Base-by-base conservation (phyloP, 768 basidiomycete species). In the Clathrus columnatus region DNA sequence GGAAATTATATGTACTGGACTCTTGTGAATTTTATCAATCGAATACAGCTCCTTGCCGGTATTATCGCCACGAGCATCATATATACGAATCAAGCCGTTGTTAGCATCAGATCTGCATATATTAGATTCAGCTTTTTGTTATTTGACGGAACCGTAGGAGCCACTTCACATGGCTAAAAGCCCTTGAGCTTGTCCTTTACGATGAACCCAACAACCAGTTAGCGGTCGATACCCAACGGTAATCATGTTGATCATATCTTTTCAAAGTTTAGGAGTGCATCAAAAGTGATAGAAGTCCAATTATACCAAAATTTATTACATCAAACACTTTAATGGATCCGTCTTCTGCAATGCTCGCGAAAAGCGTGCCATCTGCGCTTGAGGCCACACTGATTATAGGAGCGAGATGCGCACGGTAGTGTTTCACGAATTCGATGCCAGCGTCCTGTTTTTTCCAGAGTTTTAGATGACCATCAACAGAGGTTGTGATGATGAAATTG, bases 221-320 rank as follows among this genome's bases (percentile, higher is more conserved):
- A 85, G 84, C 8, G 96, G 96, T 18, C 75, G 79, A 65, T 82
- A 98, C 1, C 81, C 86, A 49, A 99, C 75, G 65, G 91, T 90
- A 59, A 99, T 80, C 69, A 97, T 96, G 68, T 96, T 98, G 64
- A 98, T 98, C 95, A 98, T 97, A 68, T 99, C 95, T 97, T 61
- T 36, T 4, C 3, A 32, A 29, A 45, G 32, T 29, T 50, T 8
- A 42, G 30, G 30, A n/a, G 6, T 30, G 36, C 7, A 3, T 10
- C 16, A n/a, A 49, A 30, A 18, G 56, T 20, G 18, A 27, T 17
- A 47, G 44, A 51, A n/a, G 8, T 27, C 16, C 24, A 44, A 17
- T 66, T 87, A 48, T 62, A 96, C 95, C 96, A 67, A 97, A 98
- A 70, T 98, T 97, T 58, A 96, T 80, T 1, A 99, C 92, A 66